phyloP scores from a whole-genome alignment of 768 basidiomycete species.

The Lactifluus rugatus region DNA sequence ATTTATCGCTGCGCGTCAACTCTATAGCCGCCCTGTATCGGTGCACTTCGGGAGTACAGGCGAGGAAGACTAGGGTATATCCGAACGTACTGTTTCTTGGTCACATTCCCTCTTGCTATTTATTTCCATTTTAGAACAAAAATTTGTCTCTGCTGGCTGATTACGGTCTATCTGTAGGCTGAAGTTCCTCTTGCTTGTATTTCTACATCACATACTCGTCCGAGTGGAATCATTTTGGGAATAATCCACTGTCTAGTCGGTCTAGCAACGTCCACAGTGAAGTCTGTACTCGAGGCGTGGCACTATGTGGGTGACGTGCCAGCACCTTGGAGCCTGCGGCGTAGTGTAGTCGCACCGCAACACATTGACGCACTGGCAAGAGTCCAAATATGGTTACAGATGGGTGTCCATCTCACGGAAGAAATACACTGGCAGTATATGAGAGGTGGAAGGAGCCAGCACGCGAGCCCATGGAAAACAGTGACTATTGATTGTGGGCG shows the following conservation, averaged over 20 bases:
- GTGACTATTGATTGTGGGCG: no score
- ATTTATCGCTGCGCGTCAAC: constrained; percentile 2
- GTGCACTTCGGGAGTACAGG: neutral
- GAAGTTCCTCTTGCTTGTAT: neutral
- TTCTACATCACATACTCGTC: neutral
- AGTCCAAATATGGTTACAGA: no score
- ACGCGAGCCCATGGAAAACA: no score
- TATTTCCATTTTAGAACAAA: neutral
- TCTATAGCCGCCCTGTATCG: neutral
- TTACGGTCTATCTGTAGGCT: neutral
- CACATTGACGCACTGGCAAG: no score
- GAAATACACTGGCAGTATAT: no score
- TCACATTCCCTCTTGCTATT: neutral
- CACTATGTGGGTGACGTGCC: neutral
- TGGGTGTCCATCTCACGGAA: no score
- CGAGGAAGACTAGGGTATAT: neutral
- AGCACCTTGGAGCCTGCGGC: no score
- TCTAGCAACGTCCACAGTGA: neutral
- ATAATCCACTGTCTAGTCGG: neutral
- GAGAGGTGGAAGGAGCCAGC: no score
- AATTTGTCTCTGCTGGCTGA: neutral
- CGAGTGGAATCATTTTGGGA: neutral
- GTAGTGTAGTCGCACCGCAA: no score
- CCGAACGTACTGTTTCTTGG: neutral
- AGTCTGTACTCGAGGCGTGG: neutral